Percentiles rank a stretch among this genome's conserved stretches.
These are phyloP conservation scores for Thalassiosira hispida DNA, from an alignment of 352 stramenopile genomes.

Conservation along the genomic window DNA sequence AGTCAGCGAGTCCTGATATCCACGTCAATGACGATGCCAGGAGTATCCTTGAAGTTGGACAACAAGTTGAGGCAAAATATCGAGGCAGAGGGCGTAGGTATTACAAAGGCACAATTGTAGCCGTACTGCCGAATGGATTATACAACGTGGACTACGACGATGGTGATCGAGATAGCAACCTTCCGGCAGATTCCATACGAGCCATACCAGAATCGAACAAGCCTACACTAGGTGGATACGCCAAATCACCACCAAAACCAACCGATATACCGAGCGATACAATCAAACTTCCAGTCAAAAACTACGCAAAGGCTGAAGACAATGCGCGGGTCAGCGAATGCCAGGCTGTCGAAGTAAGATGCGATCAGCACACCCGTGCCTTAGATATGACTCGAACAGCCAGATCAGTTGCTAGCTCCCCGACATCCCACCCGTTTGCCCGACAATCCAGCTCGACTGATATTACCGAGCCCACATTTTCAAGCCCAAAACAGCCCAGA, in stretches of 20 bases:
- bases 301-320: background rate
- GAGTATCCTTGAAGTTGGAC: conserved; percentile 11
- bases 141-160: conserved; percentile 31
- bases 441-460: background rate
- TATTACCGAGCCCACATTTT: background rate
- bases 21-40: background rate
- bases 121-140: background rate
- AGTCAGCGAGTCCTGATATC: background rate
- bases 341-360: background rate
- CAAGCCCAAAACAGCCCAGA: background rate
- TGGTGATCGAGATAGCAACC: conserved; percentile 16
- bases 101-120: conserved; percentile 19
- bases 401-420: background rate
- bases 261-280: background rate
- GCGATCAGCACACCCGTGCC: no score
- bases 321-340: background rate
- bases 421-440: background rate
- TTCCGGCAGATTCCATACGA: background rate
- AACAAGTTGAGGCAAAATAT: conserved; percentile 22
- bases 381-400: background rate
- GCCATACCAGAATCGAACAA: background rate
- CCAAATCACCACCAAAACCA: no score
- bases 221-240: no score
- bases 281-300: background rate
- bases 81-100: conserved; percentile 8